Evolutionary conservation across 2,329 filamentous ascomycete genomes (phyloP).

Genomic region (Gnomoniopsis smithogilvyi): DNA sequence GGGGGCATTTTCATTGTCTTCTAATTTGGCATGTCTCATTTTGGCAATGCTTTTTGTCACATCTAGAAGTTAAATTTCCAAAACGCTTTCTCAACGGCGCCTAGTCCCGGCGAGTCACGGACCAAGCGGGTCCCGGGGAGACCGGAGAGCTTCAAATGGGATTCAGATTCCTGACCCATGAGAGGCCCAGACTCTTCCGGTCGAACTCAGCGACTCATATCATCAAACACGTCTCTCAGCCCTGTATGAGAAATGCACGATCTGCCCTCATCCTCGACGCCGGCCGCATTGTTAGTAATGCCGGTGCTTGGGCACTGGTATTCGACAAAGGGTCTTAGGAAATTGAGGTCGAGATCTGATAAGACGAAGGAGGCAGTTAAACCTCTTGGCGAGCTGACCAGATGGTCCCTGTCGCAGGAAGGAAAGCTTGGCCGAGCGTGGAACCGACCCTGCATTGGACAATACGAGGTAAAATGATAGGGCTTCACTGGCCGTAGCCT

Average conservation of each 20-base stretch:
- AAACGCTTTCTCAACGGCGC: too few species aligned
- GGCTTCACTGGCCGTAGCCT: too few species aligned
- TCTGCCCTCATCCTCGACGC: neutral
- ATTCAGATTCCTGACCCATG: neutral
- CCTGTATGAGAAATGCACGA: neutral
- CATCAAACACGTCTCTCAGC: neutral
- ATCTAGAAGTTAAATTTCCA: neutral
- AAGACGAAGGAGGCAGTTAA: neutral
- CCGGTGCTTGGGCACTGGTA: neutral
- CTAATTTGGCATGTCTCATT: neutral
- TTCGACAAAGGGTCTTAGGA: neutral
- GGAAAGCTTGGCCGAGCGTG: neutral
- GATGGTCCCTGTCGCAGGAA: neutral
- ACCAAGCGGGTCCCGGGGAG: neutral
- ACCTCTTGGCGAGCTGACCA: neutral
- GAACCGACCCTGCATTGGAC: too few species aligned
- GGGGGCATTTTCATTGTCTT: neutral
- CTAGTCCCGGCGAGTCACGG: neutral
- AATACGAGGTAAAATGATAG: too few species aligned
- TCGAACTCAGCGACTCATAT: neutral
- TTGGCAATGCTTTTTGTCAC: neutral
- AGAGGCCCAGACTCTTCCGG: neutral
- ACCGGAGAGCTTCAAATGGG: neutral
- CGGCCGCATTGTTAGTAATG: neutral
- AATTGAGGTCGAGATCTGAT: neutral